Percentiles rank a stretch among this genome's conserved stretches.
phyloP scores from a whole-genome alignment of 495 filamentous ascomycete species.

The Trichoderma asperelloides region DNA sequence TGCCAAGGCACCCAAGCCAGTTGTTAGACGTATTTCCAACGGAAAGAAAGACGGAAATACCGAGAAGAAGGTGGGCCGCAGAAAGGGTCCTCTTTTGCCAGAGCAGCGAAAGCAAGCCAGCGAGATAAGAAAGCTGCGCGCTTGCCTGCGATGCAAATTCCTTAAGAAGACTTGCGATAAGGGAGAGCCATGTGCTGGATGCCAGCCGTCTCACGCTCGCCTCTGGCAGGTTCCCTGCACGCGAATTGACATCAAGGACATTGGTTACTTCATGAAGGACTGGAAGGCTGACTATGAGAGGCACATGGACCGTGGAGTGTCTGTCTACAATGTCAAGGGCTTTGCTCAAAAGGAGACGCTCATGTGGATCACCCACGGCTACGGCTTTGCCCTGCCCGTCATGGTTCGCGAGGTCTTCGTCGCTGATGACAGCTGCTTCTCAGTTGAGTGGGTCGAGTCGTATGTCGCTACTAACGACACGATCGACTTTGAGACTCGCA shows the following conservation, averaged over 20 bases:
- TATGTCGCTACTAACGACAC: slow-evolving; percentile 55
- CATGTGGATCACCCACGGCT: slow-evolving; percentile 81
- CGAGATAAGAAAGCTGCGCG: slow-evolving; percentile 85
- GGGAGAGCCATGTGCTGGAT: slow-evolving; percentile 86
- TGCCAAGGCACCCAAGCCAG: slow-evolving; percentile 63
- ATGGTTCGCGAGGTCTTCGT: slow-evolving; percentile 86
- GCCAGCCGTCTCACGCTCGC: slow-evolving; percentile 84
- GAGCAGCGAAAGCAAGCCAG: slow-evolving; percentile 90
- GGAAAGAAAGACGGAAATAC: slow-evolving; percentile 62
- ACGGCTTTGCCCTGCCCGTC: slow-evolving; percentile 79
- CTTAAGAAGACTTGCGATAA: slow-evolving; percentile 97
- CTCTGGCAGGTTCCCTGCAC: slow-evolving; percentile 95
- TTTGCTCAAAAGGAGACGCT: slow-evolving; percentile 71
- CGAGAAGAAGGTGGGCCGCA: slow-evolving; percentile 83
- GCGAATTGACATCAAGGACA: slow-evolving; percentile 93
- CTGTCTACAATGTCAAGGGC: slow-evolving; percentile 87
- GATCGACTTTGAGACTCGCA: slow-evolving; percentile 71
- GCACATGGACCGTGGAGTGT: slow-evolving; percentile 75
- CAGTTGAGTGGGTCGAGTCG: slow-evolving; percentile 80
- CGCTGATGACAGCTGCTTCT: slow-evolving; percentile 84
- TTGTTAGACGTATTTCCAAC: slow-evolving; percentile 64
- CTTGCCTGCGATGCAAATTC: slow-evolving; percentile 93
- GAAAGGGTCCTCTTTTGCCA: slow-evolving; percentile 79
- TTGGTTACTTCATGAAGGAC: slow-evolving; percentile 95
- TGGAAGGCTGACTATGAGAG: slow-evolving; percentile 93